Conservation (phyloP, 768 basidiomycete genomes). For the Hydnum rufescens region DNA sequence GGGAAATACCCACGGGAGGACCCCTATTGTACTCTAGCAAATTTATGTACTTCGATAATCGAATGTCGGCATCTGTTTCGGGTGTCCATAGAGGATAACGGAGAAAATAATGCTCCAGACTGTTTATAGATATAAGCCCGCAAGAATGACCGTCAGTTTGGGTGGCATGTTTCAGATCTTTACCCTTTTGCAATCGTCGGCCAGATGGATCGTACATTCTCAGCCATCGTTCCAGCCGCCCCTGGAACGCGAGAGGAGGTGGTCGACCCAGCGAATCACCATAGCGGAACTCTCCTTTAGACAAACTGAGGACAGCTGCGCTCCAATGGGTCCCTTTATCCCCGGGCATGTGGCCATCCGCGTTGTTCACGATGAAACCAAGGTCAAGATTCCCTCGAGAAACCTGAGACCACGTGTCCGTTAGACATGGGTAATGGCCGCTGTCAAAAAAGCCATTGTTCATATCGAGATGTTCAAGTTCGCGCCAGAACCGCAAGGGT, state of each 20-base stretch:
- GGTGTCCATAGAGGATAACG: neutral
- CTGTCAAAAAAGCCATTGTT: neutral
- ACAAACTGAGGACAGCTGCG: neutral
- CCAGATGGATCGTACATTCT: neutral
- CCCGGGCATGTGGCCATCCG: neutral
- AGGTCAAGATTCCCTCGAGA: neutral
- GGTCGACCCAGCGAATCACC: neutral
- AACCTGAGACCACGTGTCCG: neutral
- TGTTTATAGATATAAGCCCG: neutral
- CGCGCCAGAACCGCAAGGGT: neutral
- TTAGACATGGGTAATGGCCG: neutral
- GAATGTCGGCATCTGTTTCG: neutral
- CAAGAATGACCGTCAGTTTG: neutral
- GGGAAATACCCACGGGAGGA: neutral
- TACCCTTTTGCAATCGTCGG: neutral
- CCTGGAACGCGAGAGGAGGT: neutral
- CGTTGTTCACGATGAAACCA: neutral
- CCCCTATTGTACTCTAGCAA: neutral
- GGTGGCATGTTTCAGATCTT: neutral
- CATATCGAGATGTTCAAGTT: neutral
- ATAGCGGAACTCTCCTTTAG: neutral
- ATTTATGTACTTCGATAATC: neutral
- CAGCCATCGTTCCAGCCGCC: neutral
- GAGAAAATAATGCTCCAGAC: neutral
- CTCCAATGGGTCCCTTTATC: neutral